Base-by-base conservation (phyloP, 2,329 filamentous ascomycete species). In the Ascochyta viciae-villosae region DNA sequence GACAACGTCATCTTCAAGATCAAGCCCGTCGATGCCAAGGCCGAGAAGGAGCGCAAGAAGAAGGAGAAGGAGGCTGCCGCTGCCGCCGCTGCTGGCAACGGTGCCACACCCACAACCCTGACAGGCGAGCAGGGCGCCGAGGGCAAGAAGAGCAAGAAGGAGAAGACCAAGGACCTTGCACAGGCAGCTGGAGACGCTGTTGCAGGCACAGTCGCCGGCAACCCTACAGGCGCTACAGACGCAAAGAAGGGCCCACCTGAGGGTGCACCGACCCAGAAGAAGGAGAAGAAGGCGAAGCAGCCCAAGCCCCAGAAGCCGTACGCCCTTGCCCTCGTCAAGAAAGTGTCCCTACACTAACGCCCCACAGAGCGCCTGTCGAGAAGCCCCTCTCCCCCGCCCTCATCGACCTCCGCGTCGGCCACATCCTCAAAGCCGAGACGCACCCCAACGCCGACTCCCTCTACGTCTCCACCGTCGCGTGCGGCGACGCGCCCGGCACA, bases 361-460 rank as follows among this genome's bases (percentile, higher is more conserved):
- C 53, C 5, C 15, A 15, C 43, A 74, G 71, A 37, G 66, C 86
- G 4, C 74, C 91, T 6, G 83, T 86, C 45, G 85, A 92, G 46
- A 89, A 92, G 12, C 89, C 91, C 1, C 87, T 92, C 5, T 91
- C 91, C 1, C 95, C 95, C 3, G 83, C 85, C 56, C 85, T 96
- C 58, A 97, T 99, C 74, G 95, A 99, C 76, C 88, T 99, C 47
- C 89, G 95, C 62, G 94, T 99, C 58, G 95, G 95, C 58, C 95
- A 98, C 82, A 97, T 99, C 68, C 88, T 99, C 72, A 96, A 97
- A 80, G 93, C 93, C 47, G 85, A 95, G 79, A 90, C 92, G 77
- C 95, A 99, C 82, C 95, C 95, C 50, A 96, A 99, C 70, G 95
- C 95, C 63, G 95, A 99, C 81, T 96, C 91, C 12, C 86, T 99